Base-by-base conservation (phyloP, 1,284 basidiomycete species). In the Boletus smithii region DNA sequence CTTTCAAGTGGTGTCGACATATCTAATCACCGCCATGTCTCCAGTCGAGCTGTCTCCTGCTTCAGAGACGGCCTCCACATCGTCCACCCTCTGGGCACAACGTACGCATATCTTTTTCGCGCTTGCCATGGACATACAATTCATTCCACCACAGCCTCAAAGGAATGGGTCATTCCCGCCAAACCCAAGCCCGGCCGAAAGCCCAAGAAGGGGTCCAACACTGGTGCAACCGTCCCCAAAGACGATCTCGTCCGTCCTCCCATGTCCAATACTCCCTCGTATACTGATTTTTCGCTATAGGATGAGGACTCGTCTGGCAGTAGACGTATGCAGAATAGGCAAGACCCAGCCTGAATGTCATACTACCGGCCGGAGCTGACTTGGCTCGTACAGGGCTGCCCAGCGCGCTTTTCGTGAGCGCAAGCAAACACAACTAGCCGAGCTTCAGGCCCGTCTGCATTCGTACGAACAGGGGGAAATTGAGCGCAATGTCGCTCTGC, bases 331-430 rank as follows among this genome's bases (percentile, higher is more conserved):
- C 88, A 91, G 69, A 91, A 90, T 59, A 81, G 87, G 86, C 81
- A 54, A 51, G 69, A 59, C 40, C 30, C 46, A 7, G 26, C 10
- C 9, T 11, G 11, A 24, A 34, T 40, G 16, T n/a, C 36, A 24
- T 20, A 38, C 14, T 29, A 32, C 31, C 16, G 23, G 14, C 26
- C 5, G 23, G 22, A 34, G 11, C 44, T 57, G 39, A 59, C 43
- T 33, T 48, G 46, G 27, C 39, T 51, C 34, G 9, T 42, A 24
- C 43, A 95, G 92, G 53, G 88, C 88, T 32, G 91, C 91, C 5
- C 92, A 95, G 65, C 83, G 92, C 36, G 91, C 92, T 4, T 94
- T 95, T 68, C 80, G 92, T 31, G 92, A 94, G 60, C 82, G 92
- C 50, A 91, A 91, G 65, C 91, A 94, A 62, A 86, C 88, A 20